Conservation (phyloP, 805 yeast genomes). For the Teunomyces atbi region DNA sequence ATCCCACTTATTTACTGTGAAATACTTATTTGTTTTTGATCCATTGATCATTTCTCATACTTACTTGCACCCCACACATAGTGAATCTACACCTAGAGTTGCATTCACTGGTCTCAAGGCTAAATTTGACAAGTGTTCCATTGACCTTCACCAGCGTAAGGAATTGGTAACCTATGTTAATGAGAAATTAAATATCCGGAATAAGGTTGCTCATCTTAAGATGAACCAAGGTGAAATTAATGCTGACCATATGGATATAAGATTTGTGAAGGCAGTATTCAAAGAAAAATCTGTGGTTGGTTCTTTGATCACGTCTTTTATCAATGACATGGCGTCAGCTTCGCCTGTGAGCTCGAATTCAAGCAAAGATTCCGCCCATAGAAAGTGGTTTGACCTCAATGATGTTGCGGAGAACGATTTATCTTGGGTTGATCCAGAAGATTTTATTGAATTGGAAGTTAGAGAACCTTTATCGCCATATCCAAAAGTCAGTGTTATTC, state of each 20-base stretch:
- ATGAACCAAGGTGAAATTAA: constrained; percentile 70
- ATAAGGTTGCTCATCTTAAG: constrained; percentile 49
- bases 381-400: constrained; percentile 21
- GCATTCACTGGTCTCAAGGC: constrained; percentile 42
- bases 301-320: constrained; percentile 9
- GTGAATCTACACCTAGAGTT: constrained; percentile 20
- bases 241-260: constrained; percentile 63
- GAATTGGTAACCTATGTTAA: constrained; percentile 36
- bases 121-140: constrained; percentile 28
- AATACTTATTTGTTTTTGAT: constrained; percentile 40
- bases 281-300: constrained; percentile 48
- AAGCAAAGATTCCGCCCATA: constrained; percentile 3
- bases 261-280: constrained; percentile 65
- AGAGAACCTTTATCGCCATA: constrained; percentile 37
- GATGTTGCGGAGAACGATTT: constrained; percentile 28
- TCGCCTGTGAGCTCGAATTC: background rate
- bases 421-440: constrained; percentile 74
- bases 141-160: constrained; percentile 42
- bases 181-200: constrained; percentile 34
- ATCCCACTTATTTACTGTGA: constrained; percentile 39
- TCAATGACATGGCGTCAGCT: constrained; percentile 1
- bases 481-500: constrained; percentile 45
- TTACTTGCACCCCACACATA: constrained; percentile 28
- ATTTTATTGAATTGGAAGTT: constrained; percentile 68
- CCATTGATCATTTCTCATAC: constrained; percentile 40